Base-by-base conservation (phyloP, 2,329 filamentous ascomycete genomes). In the Fusarium haematococcum region DNA sequence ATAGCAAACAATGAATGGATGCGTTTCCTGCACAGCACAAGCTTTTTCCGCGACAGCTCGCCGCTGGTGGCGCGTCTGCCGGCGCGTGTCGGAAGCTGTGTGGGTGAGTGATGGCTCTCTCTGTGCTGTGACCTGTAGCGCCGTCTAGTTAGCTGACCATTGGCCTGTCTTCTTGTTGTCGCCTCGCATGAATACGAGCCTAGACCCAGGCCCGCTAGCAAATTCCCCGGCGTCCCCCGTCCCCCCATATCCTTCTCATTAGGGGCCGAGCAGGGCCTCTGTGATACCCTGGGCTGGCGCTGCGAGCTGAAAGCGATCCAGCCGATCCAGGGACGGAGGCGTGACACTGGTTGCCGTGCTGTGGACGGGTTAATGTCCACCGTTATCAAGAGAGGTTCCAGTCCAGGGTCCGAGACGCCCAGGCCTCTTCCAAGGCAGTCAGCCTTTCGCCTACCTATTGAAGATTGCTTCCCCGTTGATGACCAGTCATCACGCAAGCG, bases 181-280 rank as follows among this genome's bases (percentile, higher is more conserved):
- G 69, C 65, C 62, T 70, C 70, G 68, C 71, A 78, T 78, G 77
- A 79, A 79, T 78, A 79, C 77, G 77, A 78, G 77, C 59, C 66
- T 30, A 43, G 20, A 45, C 20, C 43, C 60, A 63, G 62, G 30
- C 23, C 65, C 30, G 43, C 59, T 52, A 20, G 67, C 30, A 54
- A 65, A 59, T 66, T 35, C 58, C 30, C 64, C 52, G 50, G 54
- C 52, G 48, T 41, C 39, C 39, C 64, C 65, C 54, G 33, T 63
- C 32, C 30, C 56, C 43, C 66, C 57, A 67, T 69, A 62, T 58
- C 63, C 41, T 56, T 60, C 23, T 37, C 63, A 63, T 74, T 67
- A 73, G 70, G 71, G 70, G 71, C 35, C 35, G 35, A 37, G 35
- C 35, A 37, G 70, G 27, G 27, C 32, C 58, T 20, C 56, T 65